Percentiles rank a stretch among this genome's conserved stretches.
Evolutionary conservation across 2,329 filamentous ascomycete genomes (phyloP).

Genomic region (Ceratocystis eucalypticola): DNA sequence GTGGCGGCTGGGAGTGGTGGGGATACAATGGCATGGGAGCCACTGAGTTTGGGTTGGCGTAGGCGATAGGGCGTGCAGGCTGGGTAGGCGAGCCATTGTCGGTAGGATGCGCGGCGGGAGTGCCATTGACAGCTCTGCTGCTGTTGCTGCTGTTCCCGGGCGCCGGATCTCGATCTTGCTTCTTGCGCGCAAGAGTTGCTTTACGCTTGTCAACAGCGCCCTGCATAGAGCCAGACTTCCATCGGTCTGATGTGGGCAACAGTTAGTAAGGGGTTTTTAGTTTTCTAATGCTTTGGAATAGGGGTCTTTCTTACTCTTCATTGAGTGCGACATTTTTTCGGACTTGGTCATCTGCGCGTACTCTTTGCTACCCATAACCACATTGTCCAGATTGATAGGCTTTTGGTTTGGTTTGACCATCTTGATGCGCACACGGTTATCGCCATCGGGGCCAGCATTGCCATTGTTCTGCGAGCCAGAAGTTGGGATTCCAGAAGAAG

Average conservation of each 20-base stretch:
- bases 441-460: neutral
- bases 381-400: slow-evolving; percentile 18
- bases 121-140: neutral
- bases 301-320: slow-evolving; percentile 40
- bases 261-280: slow-evolving; percentile 22
- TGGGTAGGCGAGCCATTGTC: slow-evolving; percentile 2
- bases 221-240: slow-evolving; percentile 48
- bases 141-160: neutral
- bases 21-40: slow-evolving; percentile 11
- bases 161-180: slow-evolving; percentile 33
- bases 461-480: neutral
- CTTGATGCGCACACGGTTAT: slow-evolving; percentile 16
- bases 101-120: neutral
- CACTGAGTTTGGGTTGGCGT: neutral
- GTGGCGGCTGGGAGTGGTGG: slow-evolving; percentile 3
- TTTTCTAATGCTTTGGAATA: neutral
- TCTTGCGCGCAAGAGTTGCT: slow-evolving; percentile 46
- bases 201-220: slow-evolving; percentile 47
- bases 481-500: neutral
- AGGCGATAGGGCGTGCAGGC: neutral
- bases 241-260: slow-evolving; percentile 34
- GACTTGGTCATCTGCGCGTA: slow-evolving; percentile 50
- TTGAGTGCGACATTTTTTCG: slow-evolving; percentile 52
- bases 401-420: slow-evolving; percentile 19
- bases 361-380: slow-evolving; percentile 31